Base-by-base conservation (phyloP, 176 grass and related monocot genomes). In the Paspalum vaginatum region DNA sequence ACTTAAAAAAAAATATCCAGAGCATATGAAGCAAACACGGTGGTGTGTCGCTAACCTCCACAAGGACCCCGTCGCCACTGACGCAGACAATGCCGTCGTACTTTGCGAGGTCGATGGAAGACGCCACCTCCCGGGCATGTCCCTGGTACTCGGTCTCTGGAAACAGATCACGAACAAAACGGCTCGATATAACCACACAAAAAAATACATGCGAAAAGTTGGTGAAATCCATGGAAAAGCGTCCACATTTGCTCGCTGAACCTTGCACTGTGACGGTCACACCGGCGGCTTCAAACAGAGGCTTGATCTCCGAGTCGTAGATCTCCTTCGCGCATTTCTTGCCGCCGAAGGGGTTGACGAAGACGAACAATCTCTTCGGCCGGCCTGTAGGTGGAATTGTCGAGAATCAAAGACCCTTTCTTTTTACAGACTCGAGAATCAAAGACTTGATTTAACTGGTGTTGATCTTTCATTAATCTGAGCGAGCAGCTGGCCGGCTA, bases 331-430 rank as follows among this genome's bases (percentile, higher is more conserved):
- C 94, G 46, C 80, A 59, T 71, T 81, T 94, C 81, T 85, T 92
- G 52, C 91, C 94, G 47, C 91, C 85, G 54, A 92, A 97, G 1
- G 95, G 95, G 82, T 97, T 97, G 74, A 97, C 85, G 52, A 94
- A 57, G 65, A 89, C 52, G 68, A 90, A 88, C 60, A 94, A 2
- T 45, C 76, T 82, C 61, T 77, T 89, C 0, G 94, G 91, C 40
- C 91, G 72, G 11, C 81, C 91, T 97, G 41, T 75, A 32, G 1
- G 50, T 78, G 40, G 4, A 8, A 55, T 77, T 60, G 49, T 32
- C 32, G 32, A 32, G 32, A 32, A 32, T 32, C 32, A 32, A 32
- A 32, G 32, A 32, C 32, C 32, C 1, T 32, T 32, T 32, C n/a
- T 32, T 32, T 32, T 32, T 32, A 32, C 32, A 32, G 32, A n/a